Conservation (phyloP, 2,329 filamentous ascomycete species). For the Penicillium sp. region DNA sequence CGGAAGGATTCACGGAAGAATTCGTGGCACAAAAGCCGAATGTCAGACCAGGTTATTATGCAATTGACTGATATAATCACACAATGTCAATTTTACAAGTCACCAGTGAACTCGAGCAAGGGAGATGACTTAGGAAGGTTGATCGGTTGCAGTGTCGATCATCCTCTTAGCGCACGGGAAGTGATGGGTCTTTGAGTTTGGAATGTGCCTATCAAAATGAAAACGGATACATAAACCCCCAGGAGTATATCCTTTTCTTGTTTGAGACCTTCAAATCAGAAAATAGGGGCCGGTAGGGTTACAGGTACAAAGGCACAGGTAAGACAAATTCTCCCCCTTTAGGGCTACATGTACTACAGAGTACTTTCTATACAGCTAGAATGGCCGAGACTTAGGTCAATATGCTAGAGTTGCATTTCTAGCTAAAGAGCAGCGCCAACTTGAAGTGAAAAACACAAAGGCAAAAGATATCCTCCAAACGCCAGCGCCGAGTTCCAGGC, state of each 20-base stretch:
- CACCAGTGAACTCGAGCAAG: constrained; percentile 9
- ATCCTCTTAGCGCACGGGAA: constrained; percentile 4
- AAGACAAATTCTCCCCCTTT: neutral
- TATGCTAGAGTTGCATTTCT: neutral
- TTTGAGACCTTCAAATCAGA: neutral
- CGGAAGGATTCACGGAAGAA: constrained; percentile 9
- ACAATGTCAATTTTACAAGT: neutral
- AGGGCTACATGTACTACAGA: neutral
- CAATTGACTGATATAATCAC: neutral
- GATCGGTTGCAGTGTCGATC: neutral
- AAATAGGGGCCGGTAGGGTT: neutral
- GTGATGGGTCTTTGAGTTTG: neutral
- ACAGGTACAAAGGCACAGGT: neutral
- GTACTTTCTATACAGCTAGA: neutral
- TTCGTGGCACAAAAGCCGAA: neutral
- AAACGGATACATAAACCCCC: neutral
- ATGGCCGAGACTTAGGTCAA: neutral
- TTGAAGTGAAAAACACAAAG: neutral
- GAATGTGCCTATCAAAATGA: constrained; percentile 12
- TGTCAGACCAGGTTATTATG: neutral
- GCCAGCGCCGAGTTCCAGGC: neutral
- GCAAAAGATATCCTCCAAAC: neutral
- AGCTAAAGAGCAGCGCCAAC: neutral
- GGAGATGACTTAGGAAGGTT: neutral
- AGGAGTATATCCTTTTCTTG: neutral